A percentile compares a stretch with the other conserved stretches of the same genome.
phyloP scores from a whole-genome alignment of 768 basidiomycete species.

The Leccinum subtestaceum region DNA sequence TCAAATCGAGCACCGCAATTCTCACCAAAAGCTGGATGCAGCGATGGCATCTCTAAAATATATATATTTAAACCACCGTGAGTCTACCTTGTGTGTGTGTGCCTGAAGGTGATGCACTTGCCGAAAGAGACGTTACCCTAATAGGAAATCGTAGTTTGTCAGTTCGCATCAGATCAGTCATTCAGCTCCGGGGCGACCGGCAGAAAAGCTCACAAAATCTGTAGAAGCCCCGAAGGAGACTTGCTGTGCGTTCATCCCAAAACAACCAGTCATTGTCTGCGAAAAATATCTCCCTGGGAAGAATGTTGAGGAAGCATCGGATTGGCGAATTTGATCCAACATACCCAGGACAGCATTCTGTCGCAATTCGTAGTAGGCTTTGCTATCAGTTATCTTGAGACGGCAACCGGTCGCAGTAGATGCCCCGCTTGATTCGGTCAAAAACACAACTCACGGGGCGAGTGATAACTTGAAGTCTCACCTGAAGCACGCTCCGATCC shows the following conservation, averaged over 20 bases:
- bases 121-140: conserved; percentile 78
- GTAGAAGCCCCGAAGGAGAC: conserved; percentile 59
- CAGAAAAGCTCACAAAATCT: conserved; percentile 60
- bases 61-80: background rate
- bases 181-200: background rate
- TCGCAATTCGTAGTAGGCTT: conserved; percentile 52
- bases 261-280: conserved; percentile 42
- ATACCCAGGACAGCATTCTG: conserved; percentile 58
- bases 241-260: conserved; percentile 38
- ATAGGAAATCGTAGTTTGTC: conserved; percentile 16
- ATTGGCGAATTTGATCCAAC: conserved; percentile 11
- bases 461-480: conserved; percentile 34
- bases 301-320: conserved; percentile 5
- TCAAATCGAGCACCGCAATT: background rate
- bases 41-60: conserved; percentile 50
- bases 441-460: background rate
- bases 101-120: conserved; percentile 30
- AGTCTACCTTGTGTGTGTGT: conserved; percentile 11
- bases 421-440: conserved; percentile 50
- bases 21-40: conserved; percentile 65
- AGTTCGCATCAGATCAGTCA: background rate
- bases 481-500: conserved; percentile 71
- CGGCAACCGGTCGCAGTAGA: conserved; percentile 60
- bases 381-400: conserved; percentile 41
- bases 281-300: conserved; percentile 52